phyloP scores from a whole-genome alignment of 2,329 filamentous ascomycete genomes.

The Phaeosphaeria sp. region DNA sequence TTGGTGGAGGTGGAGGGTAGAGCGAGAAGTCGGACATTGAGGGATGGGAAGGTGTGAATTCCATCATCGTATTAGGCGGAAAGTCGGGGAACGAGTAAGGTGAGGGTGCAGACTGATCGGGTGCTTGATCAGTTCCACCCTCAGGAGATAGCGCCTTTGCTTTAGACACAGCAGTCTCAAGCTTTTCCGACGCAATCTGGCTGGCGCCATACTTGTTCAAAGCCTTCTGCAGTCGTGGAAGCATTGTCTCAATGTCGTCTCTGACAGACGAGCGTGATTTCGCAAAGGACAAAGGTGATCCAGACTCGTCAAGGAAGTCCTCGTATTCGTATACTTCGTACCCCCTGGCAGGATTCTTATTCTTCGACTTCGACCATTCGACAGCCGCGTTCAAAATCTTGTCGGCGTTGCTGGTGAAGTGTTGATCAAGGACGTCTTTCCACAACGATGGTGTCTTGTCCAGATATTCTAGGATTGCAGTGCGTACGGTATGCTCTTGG shows the following conservation, averaged over 20 bases:
- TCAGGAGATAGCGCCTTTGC: neutral
- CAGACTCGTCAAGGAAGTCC: neutral
- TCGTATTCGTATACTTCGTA: neutral
- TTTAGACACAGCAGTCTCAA: neutral
- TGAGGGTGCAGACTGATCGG: neutral
- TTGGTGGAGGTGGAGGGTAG: neutral
- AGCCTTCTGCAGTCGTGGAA: conserved; percentile 7
- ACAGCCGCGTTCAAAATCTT: conserved; percentile 30
- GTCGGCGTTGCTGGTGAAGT: conserved; percentile 34
- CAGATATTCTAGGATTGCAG: conserved; percentile 45
- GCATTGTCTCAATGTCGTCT: conserved; percentile 1
- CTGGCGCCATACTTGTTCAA: conserved; percentile 7
- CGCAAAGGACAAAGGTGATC: neutral
- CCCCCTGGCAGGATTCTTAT: neutral
- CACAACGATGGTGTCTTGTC: conserved; percentile 25
- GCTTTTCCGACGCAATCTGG: neutral
- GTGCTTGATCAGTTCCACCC: neutral
- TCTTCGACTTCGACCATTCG: conserved; percentile 22
- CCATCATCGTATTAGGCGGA: neutral
- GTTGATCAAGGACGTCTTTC: conserved; percentile 30
- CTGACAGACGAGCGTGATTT: neutral
- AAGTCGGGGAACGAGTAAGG: neutral
- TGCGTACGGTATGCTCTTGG: conserved; percentile 34
- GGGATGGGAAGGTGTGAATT: neutral
- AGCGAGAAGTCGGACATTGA: neutral